Percentiles rank a stretch among this genome's conserved stretches.
Conservation (phyloP, 768 basidiomycete genomes). For the Lactarius pseudohatsudake region DNA sequence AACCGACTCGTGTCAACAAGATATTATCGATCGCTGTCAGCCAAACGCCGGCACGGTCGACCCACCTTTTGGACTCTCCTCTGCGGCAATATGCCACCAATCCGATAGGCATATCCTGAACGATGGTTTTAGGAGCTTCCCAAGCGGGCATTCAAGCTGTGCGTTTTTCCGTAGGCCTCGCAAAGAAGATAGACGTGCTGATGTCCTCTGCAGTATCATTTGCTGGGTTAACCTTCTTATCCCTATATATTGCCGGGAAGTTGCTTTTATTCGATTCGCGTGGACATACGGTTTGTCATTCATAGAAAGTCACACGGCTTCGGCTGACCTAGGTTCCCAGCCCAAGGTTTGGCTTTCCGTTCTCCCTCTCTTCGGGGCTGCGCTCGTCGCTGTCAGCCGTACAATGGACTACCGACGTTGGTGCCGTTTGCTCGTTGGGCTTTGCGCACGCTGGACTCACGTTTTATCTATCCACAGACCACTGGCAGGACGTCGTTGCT, state of each 20-base stretch:
- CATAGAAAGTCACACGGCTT: background rate
- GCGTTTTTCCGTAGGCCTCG: conserved; percentile 34
- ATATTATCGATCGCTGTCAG: conserved; percentile 69
- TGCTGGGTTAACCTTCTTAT: conserved; percentile 86
- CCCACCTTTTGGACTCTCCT: conserved; percentile 69
- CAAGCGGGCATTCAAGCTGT: conserved; percentile 89
- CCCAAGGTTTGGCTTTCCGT: conserved; percentile 81
- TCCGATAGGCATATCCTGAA: conserved; percentile 53
- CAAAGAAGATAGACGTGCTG: conserved; percentile 6
- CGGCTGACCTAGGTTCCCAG: conserved; percentile 26
- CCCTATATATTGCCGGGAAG: conserved; percentile 90
- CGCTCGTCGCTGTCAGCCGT: conserved; percentile 77
- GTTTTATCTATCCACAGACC: conserved; percentile 50
- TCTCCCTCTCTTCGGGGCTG: conserved; percentile 73
- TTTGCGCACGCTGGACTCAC: conserved; percentile 10
- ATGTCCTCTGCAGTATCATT: conserved; percentile 66
- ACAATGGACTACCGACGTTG: conserved; percentile 90
- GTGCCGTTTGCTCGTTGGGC: conserved; percentile 32
- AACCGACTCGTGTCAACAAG: conserved; percentile 35
- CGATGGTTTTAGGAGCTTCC: conserved; percentile 92
- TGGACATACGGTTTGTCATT: conserved; percentile 62
- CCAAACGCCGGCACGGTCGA: conserved; percentile 65
- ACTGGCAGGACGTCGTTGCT: conserved; percentile 88
- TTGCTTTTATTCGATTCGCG: conserved; percentile 83
- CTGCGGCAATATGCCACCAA: conserved; percentile 79